Evolutionary conservation across 2,329 filamentous ascomycete species (phyloP), one percentile per base, ranked within the genome.

Genomic region (Fonsecaea multimorphosa): DNA sequence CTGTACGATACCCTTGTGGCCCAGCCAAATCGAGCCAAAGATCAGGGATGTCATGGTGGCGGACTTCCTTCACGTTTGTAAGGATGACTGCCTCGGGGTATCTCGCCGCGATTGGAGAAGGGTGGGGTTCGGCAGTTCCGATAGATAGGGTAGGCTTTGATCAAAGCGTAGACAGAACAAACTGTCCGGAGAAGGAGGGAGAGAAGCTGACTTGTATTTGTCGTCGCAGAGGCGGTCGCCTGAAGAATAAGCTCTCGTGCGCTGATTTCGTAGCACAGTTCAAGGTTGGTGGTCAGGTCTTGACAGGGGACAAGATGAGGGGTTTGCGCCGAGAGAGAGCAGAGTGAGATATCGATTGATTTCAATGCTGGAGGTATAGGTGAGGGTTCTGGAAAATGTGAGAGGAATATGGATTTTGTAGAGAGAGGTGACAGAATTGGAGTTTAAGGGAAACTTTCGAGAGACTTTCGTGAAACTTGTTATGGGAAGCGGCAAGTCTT

Each of bases 31-130:
- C 27, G 63, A 64, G 5, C 70, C 69, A 52, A 72, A 72, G 31
- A 72, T 71, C 16, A 72, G 58, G n/a, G 70, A 72, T 11, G 69
- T 72, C 70, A 72, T 72, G 34, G 34, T 63, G 52, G 56, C 27
- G n/a, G 36, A 32, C 24, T 52, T 31, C 38, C 52, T 22, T 40
- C 29, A 32, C 29, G 52, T 12, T 44, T 19, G 9, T 44, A 32
- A n/a, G n/a, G n/a, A n/a, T n/a, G n/a, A n/a, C 32, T 53, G 12
- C 36, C 27, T 63, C 38, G 44, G 52, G 36, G 40, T 16, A 57
- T 12, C 31, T 27, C 5, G 38, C 36, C 34, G 24, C 27, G 49
- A 51, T 51, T 53, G 22, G 55, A 53, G 24, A 49, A 59, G 56
- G 55, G 62, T 40, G 65, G 63, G 55, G 63, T n/a, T 61, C 29